Percentiles rank a stretch among this genome's conserved stretches.
phyloP scores from a whole-genome alignment of 345 rosid species.

The Brassica incana region DNA sequence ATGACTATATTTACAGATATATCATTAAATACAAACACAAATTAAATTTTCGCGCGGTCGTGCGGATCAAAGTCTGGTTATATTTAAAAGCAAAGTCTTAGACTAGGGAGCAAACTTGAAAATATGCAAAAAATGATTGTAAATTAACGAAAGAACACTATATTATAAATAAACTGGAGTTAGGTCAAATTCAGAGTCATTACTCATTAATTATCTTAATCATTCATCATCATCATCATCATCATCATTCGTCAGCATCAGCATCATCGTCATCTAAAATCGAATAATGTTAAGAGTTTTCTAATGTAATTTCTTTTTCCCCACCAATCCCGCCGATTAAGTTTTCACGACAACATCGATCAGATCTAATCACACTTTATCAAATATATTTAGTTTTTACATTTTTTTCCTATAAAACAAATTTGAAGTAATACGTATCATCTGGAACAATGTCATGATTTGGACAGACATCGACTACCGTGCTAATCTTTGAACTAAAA shows the following conservation, averaged over 20 bases:
- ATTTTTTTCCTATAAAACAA: slow-evolving; percentile 13
- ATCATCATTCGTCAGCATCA: background rate
- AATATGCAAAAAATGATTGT: background rate
- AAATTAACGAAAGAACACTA: background rate
- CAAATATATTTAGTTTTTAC: background rate
- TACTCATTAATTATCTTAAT: background rate
- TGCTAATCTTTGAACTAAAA: slow-evolving; percentile 25
- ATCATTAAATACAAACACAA: no score
- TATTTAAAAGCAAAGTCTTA: background rate
- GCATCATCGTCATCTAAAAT: background rate
- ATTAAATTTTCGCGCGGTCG: no score
- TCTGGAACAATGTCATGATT: slow-evolving; percentile 26
- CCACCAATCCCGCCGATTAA: slow-evolving; percentile 35
- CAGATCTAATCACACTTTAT: slow-evolving; percentile 32
- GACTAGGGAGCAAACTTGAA: background rate
- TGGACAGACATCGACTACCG: slow-evolving; percentile 31
- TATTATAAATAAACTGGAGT: background rate
- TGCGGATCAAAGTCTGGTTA: no score
- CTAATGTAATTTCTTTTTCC: background rate
- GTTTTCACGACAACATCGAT: slow-evolving; percentile 32
- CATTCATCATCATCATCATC: background rate
- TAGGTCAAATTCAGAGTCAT: slow-evolving; percentile 31
- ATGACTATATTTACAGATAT: no score
- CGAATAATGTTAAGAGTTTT: slow-evolving; percentile 23
- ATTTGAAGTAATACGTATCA: background rate